Conservation (phyloP, 2,329 filamentous ascomycete species). For the Fusarium coicis region DNA sequence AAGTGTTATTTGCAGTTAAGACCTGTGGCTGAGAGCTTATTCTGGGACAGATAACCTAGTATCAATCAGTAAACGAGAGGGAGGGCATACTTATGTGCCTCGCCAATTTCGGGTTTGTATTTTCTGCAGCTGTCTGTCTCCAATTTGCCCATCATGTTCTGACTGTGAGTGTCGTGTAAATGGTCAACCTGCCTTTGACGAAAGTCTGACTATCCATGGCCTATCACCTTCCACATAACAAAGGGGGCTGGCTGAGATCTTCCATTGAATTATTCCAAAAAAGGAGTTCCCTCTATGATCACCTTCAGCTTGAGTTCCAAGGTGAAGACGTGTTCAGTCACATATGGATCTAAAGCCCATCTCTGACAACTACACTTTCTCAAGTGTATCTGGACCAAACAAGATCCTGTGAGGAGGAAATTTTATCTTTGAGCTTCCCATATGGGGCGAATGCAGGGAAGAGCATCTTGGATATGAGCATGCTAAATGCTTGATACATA, state of each 20-base stretch:
- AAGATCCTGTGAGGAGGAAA: fast-evolving
- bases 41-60: too few species aligned
- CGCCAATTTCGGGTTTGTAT: neutral
- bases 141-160: fast-evolving
- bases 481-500: fast-evolving
- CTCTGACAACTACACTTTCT: fast-evolving
- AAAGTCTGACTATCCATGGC: neutral
- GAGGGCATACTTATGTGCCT: neutral
- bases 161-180: neutral
- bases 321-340: neutral
- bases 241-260: too few species aligned
- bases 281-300: fast-evolving
- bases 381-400: fast-evolving
- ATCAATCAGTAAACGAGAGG: too few species aligned
- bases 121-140: neutral
- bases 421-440: fast-evolving
- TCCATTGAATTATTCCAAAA: neutral
- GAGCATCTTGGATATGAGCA: too few species aligned
- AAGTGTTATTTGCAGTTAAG: too few species aligned
- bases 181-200: neutral
- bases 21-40: too few species aligned
- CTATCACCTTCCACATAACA: neutral
- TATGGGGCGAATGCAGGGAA: neutral
- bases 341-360: neutral
- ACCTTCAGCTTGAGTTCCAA: neutral